Evolutionary conservation across 1,284 basidiomycete genomes (phyloP), one percentile per base, ranked within the genome.

Genomic region (Cryptococcus amylolentus): DNA sequence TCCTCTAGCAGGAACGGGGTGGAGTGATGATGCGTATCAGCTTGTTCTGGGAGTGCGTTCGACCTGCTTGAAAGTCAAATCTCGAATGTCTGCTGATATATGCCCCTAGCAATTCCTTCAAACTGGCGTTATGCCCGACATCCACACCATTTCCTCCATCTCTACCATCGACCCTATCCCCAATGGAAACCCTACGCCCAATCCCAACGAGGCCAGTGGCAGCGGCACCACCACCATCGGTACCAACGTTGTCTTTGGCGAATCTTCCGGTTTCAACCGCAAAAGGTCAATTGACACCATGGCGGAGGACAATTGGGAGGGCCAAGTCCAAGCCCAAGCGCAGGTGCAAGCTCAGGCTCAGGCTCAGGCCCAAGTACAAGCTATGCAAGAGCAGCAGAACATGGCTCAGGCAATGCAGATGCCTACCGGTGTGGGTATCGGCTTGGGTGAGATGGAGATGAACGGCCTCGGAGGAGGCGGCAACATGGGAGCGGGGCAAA

Each of bases 1-100:
- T 56, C 73, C 75, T 5, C 55, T 77, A 20, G 72, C 72, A 0
- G 72, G 69, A 20, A 73, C 68, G 52, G 75, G 75, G 0, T 73
- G 70, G 67, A 69, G 67, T 42, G 75, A 77, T 57, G 73, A 73
- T 10, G 69, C 67, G 41, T 76, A 74, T 58, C 67, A 68, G 51
- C 45, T 73, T n/a, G 69, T 76, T 1, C 58, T 46, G 2, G 18
- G 13, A 18, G 48, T 37, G 20, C 18, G 48, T 39, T n/a, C n/a
- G 20, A 18, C 10, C 42, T 74, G 10, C 65, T 66, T 60, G 71
- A 70, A 49, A 58, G 70, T 66, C 20, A 7, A 20, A 9, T 16
- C 31, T 23, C 9, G 9, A 28, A 8, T 23, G 38, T 39, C 31
- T 12, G 31, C 31, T 35, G 10, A 35, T 35, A 6, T 35, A 10